Conservation (phyloP, 345 rosid genomes). For the Citrus maxima region DNA sequence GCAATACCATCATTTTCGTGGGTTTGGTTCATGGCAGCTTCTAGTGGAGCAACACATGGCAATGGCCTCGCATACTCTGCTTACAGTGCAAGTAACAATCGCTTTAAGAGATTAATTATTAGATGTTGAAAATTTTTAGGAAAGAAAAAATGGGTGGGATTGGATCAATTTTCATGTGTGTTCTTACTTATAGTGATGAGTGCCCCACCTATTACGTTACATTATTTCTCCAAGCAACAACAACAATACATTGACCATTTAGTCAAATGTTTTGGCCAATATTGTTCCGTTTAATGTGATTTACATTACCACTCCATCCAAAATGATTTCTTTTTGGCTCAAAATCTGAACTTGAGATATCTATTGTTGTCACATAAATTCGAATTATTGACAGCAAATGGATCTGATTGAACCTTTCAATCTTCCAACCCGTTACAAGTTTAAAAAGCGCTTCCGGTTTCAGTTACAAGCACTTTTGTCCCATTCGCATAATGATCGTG, state of each 20-base stretch:
- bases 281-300: background rate
- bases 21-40: background rate
- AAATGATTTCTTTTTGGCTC: no score
- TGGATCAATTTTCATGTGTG: background rate
- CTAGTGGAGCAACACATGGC: background rate
- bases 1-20: background rate
- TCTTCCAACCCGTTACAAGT: background rate
- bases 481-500: slow-evolving; percentile 28
- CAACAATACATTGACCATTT: background rate
- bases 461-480: slow-evolving; percentile 16
- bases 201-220: slow-evolving; percentile 18
- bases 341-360: no score
- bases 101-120: background rate
- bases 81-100: background rate
- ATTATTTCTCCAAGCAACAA: slow-evolving; percentile 20
- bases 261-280: background rate
- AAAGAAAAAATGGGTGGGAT: background rate
- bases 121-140: background rate
- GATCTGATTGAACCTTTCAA: background rate
- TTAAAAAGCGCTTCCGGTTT: background rate
- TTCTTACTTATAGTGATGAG: slow-evolving; percentile 15
- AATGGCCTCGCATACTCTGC: background rate
- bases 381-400: no score
- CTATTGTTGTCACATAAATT: no score
- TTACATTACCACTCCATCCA: no score